Percentiles rank a stretch among this genome's conserved stretches.
Evolutionary conservation across 1,284 basidiomycete genomes (phyloP).

Genomic region (Irpex sp.): DNA sequence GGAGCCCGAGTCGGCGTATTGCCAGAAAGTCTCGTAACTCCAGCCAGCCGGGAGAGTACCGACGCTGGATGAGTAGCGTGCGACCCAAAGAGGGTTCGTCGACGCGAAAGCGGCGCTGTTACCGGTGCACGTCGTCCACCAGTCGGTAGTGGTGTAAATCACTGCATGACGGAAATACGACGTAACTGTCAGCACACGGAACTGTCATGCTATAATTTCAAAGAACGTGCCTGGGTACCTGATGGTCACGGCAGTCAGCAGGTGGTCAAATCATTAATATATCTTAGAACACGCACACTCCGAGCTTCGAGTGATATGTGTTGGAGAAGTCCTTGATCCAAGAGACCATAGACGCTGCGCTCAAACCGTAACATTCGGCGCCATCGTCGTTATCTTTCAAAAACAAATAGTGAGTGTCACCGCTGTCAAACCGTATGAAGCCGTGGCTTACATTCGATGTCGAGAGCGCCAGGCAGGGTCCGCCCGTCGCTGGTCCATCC

Average conservation of each 20-base stretch:
- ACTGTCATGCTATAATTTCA: background rate
- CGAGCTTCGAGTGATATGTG: constrained; percentile 53
- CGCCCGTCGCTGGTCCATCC: constrained; percentile 57
- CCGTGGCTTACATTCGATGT: constrained; percentile 50
- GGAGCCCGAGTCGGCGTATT: constrained; percentile 48
- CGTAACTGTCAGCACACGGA: background rate
- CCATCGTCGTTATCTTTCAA: constrained; percentile 44
- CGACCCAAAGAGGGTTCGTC: constrained; percentile 59
- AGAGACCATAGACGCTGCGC: constrained; percentile 49
- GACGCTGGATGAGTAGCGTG: constrained; percentile 44
- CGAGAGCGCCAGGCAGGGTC: constrained; percentile 64
- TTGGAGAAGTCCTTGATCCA: constrained; percentile 63
- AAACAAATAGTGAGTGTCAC: background rate
- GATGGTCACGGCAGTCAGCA: background rate
- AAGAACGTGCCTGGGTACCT: constrained; percentile 10
- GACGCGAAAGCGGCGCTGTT: constrained; percentile 46
- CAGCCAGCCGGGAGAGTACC: constrained; percentile 58
- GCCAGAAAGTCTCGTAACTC: constrained; percentile 62
- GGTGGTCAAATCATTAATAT: background rate
- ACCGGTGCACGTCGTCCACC: constrained; percentile 68
- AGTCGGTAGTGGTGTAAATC: constrained; percentile 55
- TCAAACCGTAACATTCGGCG: constrained; percentile 54
- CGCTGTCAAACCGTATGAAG: background rate
- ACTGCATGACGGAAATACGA: constrained; percentile 36
- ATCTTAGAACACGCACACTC: constrained; percentile 32